Conservation (phyloP, 169 alveolate genomes). For the Eimeria sp. region DNA sequence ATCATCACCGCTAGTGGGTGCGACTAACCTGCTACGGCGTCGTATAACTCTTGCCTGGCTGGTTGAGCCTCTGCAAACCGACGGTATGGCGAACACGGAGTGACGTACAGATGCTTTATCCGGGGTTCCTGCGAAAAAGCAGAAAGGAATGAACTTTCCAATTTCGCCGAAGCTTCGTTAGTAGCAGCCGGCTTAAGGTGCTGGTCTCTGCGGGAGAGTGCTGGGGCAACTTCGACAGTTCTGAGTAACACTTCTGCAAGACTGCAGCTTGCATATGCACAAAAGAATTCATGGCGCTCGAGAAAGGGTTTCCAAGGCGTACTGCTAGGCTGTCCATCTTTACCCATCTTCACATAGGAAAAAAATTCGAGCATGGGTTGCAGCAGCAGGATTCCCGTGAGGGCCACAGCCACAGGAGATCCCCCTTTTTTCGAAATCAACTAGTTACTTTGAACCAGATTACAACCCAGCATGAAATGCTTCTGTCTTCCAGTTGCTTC, state of each 20-base stretch:
- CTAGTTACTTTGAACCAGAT: background rate
- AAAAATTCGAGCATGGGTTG: background rate
- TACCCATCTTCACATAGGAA: background rate
- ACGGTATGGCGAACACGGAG: slow-evolving; percentile 71
- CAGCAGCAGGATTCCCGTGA: background rate
- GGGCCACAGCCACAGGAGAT: background rate
- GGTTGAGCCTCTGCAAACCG: background rate
- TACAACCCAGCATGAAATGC: background rate
- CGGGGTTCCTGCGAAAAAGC: slow-evolving; percentile 35
- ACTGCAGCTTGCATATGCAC: background rate
- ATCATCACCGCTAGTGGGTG: background rate
- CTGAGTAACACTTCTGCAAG: background rate
- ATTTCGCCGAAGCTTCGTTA: background rate
- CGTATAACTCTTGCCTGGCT: slow-evolving; percentile 36
- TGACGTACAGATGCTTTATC: slow-evolving; percentile 36
- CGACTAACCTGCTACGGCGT: slow-evolving; percentile 42
- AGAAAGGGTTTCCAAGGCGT: background rate
- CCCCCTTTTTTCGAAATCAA: background rate
- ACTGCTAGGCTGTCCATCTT: background rate
- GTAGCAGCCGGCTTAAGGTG: background rate
- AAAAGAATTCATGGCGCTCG: background rate
- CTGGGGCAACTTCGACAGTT: background rate
- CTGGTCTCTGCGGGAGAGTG: background rate
- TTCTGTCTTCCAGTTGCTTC: background rate
- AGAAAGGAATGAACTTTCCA: background rate